phyloP scores from a whole-genome alignment of 2,329 filamentous ascomycete genomes.

The Fusarium protoensiforme region DNA sequence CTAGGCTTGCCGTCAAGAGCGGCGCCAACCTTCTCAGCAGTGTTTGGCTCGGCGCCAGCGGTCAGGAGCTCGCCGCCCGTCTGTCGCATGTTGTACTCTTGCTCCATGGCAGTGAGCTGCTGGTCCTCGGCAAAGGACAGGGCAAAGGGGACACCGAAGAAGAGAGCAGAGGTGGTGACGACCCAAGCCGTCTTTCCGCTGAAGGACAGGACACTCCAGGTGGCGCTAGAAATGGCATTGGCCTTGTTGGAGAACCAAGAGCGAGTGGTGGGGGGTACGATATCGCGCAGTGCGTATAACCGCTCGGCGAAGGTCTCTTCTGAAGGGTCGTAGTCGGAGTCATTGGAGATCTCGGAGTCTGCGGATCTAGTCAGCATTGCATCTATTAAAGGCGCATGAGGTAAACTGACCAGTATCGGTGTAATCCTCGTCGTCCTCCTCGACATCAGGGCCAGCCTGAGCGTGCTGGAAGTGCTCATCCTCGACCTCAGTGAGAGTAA shows the following conservation, averaged over 20 bases:
- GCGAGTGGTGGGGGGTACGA: slow-evolving; percentile 78
- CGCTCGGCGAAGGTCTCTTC: slow-evolving; percentile 74
- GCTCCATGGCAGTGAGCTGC: slow-evolving; percentile 96
- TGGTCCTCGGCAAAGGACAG: slow-evolving; percentile 95
- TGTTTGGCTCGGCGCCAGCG: slow-evolving; percentile 56
- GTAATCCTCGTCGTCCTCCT: slow-evolving; percentile 87
- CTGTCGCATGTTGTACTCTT: slow-evolving; percentile 96
- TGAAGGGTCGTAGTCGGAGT: slow-evolving; percentile 74
- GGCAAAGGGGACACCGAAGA: slow-evolving; percentile 93
- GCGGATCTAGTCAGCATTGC: slow-evolving; percentile 45
- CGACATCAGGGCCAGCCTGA: slow-evolving; percentile 78
- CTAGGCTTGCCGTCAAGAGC: slow-evolving; percentile 59
- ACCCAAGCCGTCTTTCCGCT: slow-evolving; percentile 92
- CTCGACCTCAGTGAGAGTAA: slow-evolving; percentile 95
- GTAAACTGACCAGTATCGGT: slow-evolving; percentile 83
- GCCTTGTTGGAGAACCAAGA: slow-evolving; percentile 73
- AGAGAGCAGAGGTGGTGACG: slow-evolving; percentile 86
- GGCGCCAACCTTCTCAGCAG: slow-evolving; percentile 61
- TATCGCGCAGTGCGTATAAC: slow-evolving; percentile 78
- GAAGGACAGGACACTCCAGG: slow-evolving; percentile 71
- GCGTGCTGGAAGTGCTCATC: slow-evolving; percentile 90
- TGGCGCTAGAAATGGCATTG: slow-evolving; percentile 61
- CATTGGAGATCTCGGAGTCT: slow-evolving; percentile 89
- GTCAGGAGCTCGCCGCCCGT: slow-evolving; percentile 79
- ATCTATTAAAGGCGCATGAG: slow-evolving; percentile 3